Evolutionary conservation across 306 rosid genomes (phyloP), one percentile per base, ranked within the genome.

Genomic region (Glycine soja): DNA sequence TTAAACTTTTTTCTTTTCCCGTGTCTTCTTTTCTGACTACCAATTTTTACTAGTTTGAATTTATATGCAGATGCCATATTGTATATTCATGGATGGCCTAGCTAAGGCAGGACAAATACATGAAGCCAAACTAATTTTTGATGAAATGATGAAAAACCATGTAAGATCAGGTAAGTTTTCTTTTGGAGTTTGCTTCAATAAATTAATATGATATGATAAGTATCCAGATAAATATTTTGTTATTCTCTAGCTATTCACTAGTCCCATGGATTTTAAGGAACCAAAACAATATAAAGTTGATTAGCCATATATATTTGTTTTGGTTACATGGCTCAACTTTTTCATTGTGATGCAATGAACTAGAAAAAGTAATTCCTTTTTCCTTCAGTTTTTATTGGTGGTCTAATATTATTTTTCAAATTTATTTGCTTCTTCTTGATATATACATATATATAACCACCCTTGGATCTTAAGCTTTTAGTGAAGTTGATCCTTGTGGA

Each of bases 51-150:
- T 42, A 61, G 9, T 76, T 16, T 34, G 38, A 76, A 61, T 79
- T 8, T 76, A 34, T 52, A 68, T 83, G 82, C 75, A 95, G 99
- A 95, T 95, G 93, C 94, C 99, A 6, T 95, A 90, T 85, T 91
- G 97, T 86, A 69, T 90, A 75, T 75, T 91, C 84, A 93, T 95
- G 91, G 93, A 90, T 87, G 97, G 93, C 77, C 90, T 92, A 74
- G 91, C 94, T 75, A 94, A 89, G 90, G 90, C 91, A 50, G 91
- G 97, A 77, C 85, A 67, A 47, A 62, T 91, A 51, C 70, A 86
- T 14, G 99, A 93, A 78, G 99, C 97, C 64, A 91, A 90, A 80
- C 66, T 83, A 85, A 75, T 90, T 78, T 95, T 95, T 85, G 87
- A 86, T 38, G 89, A 89, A 83, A 87, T 93, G 91, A 89, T 74